These are phyloP conservation scores for Coemansia asiatica DNA, from an alignment of 192 early-diverging fungal species.

Conservation along the genomic window DNA sequence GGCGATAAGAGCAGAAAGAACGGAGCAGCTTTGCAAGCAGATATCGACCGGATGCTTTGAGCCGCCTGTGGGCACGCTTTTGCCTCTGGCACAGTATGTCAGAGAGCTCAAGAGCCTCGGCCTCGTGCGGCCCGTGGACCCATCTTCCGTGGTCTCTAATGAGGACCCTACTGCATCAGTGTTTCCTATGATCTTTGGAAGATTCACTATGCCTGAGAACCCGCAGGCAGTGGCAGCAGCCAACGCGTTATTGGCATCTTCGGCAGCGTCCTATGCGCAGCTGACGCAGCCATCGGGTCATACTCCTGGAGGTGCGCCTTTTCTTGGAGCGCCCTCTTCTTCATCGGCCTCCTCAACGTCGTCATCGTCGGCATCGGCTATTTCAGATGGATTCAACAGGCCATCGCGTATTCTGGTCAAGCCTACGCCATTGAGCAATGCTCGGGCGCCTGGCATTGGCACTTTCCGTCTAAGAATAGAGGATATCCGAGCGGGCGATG, in stretches of 20 bases:
- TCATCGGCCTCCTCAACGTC: not conserved
- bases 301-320: constrained; percentile 23
- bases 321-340: constrained; percentile 4
- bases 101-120: constrained; percentile 30
- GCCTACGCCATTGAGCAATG: constrained; percentile 33
- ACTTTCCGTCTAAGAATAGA: constrained; percentile 32
- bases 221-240: constrained; percentile 34
- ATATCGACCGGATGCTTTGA: constrained; percentile 2
- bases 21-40: constrained; percentile 1
- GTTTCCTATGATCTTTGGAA: constrained; percentile 47
- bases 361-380: not conserved
- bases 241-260: constrained; percentile 39
- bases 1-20: not conserved
- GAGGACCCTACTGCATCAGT: constrained; percentile 34
- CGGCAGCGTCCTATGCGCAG: constrained; percentile 31
- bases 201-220: constrained; percentile 41
- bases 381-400: not conserved
- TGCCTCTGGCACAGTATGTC: constrained; percentile 36
- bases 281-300: constrained; percentile 18
- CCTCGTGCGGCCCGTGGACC: constrained; percentile 41
- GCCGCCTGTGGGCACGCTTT: constrained; percentile 33
- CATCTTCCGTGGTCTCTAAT: constrained; percentile 19
- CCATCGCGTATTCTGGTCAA: constrained; percentile 38
- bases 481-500: constrained; percentile 5
- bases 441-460: constrained; percentile 12